Evolutionary conservation across 176 grass and related monocot genomes (phyloP), one percentile per base, ranked within the genome.

Genomic region (Miscanthus lutarioriparius): DNA sequence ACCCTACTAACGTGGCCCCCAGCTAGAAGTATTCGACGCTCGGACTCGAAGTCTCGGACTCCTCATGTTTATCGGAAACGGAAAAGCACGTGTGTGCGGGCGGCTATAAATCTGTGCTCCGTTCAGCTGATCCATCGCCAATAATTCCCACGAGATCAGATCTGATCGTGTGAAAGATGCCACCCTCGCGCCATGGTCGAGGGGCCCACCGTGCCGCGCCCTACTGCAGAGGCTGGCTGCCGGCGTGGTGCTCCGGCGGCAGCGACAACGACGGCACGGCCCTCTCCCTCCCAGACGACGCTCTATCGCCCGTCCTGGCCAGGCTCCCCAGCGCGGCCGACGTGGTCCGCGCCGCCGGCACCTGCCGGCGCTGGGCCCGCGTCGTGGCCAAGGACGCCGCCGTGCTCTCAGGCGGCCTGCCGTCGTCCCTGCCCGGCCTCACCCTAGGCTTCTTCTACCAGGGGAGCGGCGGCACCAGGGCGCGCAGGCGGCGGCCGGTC

Each of bases 281-380:
- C 28, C 11, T 39, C 74, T 4, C 51, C 1, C 0, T 59, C 51
- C 74, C 51, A 20, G 51, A 38, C 74, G 74, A 76, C 49, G 74
- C 30, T 1, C 22, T 61, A 7, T 63, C 35, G 22, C 20, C n/a
- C 6, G 74, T 84, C 45, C 30, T 77, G 10, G 45, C 33, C 1
- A 47, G 45, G 22, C 74, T 51, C 45, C 6, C 22, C 5, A 33
- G 27, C 45, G 54, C 36, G 11, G 51, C 54, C 10, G 53, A 73
- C 53, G 35, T 83, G 9, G 11, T 85, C 25, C 64, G 49, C 0
- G 77, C 23, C 64, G 74, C 74, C 35, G 28, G 16, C 48, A 85
- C 83, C 3, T 85, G 83, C 83, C 48, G 48, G 4, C 48, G 49
- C 35, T 85, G 83, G 83, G 7, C 4, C 25, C 10, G 36, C 37